Evolutionary conservation across 140 eudicot genomes (phyloP), one percentile per base, ranked within the genome.

Genomic region (Stevia rebaudiana): DNA sequence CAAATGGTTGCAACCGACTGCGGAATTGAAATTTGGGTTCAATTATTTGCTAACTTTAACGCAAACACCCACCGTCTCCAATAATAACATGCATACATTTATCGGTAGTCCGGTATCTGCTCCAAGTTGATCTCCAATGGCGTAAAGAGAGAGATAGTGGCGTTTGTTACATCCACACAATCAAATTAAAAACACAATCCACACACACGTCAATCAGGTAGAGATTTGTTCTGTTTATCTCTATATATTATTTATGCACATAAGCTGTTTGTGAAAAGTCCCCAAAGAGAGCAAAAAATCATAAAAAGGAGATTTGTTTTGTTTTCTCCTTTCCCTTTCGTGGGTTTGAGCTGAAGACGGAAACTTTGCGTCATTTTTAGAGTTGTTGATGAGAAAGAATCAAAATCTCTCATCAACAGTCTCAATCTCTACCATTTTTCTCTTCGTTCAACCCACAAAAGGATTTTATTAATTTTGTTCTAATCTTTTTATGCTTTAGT

Each of bases 321-420:
- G 69, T 71, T 69, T 61, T 71, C 70, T 71, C 70, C 63, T 71
- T 71, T 61, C 69, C 33, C 6, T 8, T 73, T 55, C 11, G 43
- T 72, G 41, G 57, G 50, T 42, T 31, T 52, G 59, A 63, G 6
- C 1, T 66, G 60, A 31, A 6, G 46, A 22, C 30, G 50, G 50
- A 44, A 5, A 4, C 0, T 44, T 15, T 44, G 50, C 5, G 3
- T 35, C 9, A 5, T 28, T 28, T 28, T 28, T 28, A 28, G 10
- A 35, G 50, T 16, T 43, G 50, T 43, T 43, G 50, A 16, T 43
- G 50, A 43, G 50, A 21, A 16, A n/a, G 50, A 43, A 13, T 43
- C 17, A 46, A 35, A 63, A 57, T 55, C 73, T 40, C 11, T 67
- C 64, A 39, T 67, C 42, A 52, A 11, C 63, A 40, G 4, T 8